Conservation (phyloP, 2,329 filamentous ascomycete genomes). For the Camillea tinctor region DNA sequence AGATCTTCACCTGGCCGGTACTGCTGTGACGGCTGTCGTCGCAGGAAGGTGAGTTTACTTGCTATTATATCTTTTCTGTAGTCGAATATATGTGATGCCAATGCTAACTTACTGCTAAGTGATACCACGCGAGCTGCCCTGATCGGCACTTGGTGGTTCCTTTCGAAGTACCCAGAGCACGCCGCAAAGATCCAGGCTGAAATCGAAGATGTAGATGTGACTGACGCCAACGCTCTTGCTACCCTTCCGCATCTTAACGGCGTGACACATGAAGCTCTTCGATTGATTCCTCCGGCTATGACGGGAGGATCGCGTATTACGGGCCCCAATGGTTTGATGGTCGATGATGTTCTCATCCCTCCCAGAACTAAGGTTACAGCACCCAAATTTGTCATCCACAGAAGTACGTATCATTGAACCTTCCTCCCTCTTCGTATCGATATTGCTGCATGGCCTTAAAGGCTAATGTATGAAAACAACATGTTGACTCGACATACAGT, state of each 20-base stretch:
- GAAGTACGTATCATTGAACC: conserved; percentile 13
- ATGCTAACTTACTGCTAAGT: conserved; percentile 16
- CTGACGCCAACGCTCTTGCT: conserved; percentile 9
- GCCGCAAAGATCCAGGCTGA: conserved; percentile 14
- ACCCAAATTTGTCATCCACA: conserved; percentile 19
- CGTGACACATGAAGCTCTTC: conserved; percentile 16
- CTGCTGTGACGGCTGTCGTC: conserved; percentile 20
- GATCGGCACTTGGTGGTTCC: conserved; percentile 16
- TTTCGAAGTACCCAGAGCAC: conserved; percentile 16
- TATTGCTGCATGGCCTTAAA: neutral
- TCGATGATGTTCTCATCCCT: conserved; percentile 15
- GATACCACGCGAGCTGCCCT: conserved; percentile 19
- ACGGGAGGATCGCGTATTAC: conserved; percentile 14
- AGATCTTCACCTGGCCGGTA: conserved; percentile 16
- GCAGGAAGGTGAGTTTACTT: conserved; percentile 20
- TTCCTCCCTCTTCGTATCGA: neutral
- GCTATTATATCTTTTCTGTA: neutral
- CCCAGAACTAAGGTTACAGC: conserved; percentile 16
- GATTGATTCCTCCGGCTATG: conserved; percentile 17
- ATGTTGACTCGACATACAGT: conserved; percentile 4
- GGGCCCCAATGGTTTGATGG: conserved; percentile 13
- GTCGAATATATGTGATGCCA: neutral
- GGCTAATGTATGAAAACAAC: neutral
- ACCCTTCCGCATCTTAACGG: conserved; percentile 17
- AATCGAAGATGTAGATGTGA: conserved; percentile 8